Evolutionary conservation across 202 grass and related monocot species (phyloP), one percentile per base, ranked within the genome.

Genomic region (Digitaria exilis): DNA sequence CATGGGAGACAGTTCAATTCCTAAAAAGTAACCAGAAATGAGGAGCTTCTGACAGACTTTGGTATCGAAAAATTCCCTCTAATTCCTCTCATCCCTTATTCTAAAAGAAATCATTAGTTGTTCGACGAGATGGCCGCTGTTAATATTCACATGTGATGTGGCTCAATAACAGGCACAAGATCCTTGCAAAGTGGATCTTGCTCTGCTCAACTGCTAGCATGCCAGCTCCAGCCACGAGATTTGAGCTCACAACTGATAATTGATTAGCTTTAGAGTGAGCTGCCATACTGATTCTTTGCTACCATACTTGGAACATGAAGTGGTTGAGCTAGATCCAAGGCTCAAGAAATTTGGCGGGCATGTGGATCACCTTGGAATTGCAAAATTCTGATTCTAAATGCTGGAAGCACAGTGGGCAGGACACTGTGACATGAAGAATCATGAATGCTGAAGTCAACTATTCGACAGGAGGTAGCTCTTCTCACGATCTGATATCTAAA

Each of bases 281-380:
- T 76, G 22, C 30, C 17, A 44, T 52, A 52, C 58, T 74, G 69
- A 84, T 88, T 80, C 50, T 22, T n/a, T 88, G 67, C 30, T 58
- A 39, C 7, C 56, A 71, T 65, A 83, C 9, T 25, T 77, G 74
- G 73, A 58, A 77, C 79, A 82, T 71, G 41, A 19, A 35, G 57
- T 45, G 60, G 14, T 86, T 85, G 22, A 5, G 66, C 24, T 37
- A 62, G 43, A 73, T 46, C 56, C 32, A 46, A 82, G 35, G 56
- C 28, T 59, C 65, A 69, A 72, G n/a, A n/a, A n/a, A n/a, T n/a
- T n/a, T n/a, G n/a, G n/a, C n/a, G n/a, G n/a, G 32, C 77, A 76
- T 74, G 12, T 75, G 71, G 43, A 68, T 58, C 26, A 75, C 56
- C 50, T 66, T 9, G 28, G 69, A 31, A 39, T 69, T 51, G 51